Conservation (phyloP, 441 rosid genomes). For the Theobroma grandiflorum region DNA sequence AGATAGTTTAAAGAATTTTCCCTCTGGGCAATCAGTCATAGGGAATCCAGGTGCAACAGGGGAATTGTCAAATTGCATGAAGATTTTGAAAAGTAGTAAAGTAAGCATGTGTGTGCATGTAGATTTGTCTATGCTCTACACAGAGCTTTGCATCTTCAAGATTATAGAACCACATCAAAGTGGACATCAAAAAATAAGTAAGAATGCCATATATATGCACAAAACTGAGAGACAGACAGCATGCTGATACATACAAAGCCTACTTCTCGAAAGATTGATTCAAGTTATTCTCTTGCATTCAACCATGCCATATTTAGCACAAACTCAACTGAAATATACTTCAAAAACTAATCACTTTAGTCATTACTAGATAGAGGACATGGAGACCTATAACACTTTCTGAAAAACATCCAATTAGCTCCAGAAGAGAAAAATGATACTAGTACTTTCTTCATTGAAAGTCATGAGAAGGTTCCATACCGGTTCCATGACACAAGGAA, state of each 20-base stretch:
- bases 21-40: not conserved
- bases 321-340: not conserved
- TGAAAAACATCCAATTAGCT: not conserved
- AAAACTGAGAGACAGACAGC: not conserved
- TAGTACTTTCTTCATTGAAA: not conserved
- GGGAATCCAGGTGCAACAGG: not conserved
- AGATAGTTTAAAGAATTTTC: slow-evolving; percentile 9
- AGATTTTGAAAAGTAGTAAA: not conserved
- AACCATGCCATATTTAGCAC: not conserved
- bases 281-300: not conserved
- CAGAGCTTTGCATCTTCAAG: slow-evolving; percentile 15
- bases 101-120: not conserved
- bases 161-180: not conserved
- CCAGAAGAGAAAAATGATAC: not conserved
- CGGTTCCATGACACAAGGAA: slow-evolving; percentile 96
- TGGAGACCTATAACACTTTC: not conserved
- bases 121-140: not conserved
- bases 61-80: slow-evolving; percentile 6
- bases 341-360: slow-evolving; percentile 1
- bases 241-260: not conserved
- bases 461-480: slow-evolving; percentile 46
- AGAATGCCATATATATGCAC: not conserved
- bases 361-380: not conserved
- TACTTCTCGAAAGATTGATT: not conserved
- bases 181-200: not conserved